A percentile compares a stretch with the other conserved stretches of the same genome.
Conservation (phyloP, 805 yeast genomes). For the Suhomyces emberorum region DNA sequence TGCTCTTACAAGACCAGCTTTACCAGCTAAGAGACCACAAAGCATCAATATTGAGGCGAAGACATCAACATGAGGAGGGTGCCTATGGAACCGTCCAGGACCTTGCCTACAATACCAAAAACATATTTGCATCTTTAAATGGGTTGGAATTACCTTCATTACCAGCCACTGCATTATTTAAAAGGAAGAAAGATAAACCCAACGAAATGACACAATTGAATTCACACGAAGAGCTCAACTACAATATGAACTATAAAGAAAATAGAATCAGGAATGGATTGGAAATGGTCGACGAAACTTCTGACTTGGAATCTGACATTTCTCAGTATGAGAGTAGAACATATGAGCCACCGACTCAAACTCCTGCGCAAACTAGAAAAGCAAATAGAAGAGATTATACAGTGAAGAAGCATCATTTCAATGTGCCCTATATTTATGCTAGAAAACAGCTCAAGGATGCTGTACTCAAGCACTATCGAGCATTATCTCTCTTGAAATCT, state of each 20-base stretch:
- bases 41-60: constrained; percentile 11
- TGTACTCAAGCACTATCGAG: constrained; percentile 66
- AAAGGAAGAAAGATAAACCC: constrained; percentile 11
- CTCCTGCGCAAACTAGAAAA: constrained; percentile 18
- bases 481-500: constrained; percentile 65
- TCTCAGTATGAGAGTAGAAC: neutral
- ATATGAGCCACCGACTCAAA: constrained; percentile 9
- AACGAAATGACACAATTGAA: constrained; percentile 10
- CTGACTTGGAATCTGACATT: constrained; percentile 2
- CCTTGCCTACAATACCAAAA: constrained; percentile 27
- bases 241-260: constrained; percentile 33
- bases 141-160: constrained; percentile 40
- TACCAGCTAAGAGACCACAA: constrained; percentile 58
- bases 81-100: constrained; percentile 24
- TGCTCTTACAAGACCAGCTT: constrained; percentile 66
- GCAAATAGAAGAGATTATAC: constrained; percentile 49
- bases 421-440: constrained; percentile 62
- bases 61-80: constrained; percentile 5
- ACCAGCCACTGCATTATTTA: constrained; percentile 34
- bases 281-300: constrained; percentile 6
- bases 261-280: constrained; percentile 38
- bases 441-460: constrained; percentile 67
- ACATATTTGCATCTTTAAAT: constrained; percentile 20
- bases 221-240: constrained; percentile 4
- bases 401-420: constrained; percentile 26